phyloP scores from a whole-genome alignment of 768 basidiomycete genomes.

The Boletus pseudopeckii region DNA sequence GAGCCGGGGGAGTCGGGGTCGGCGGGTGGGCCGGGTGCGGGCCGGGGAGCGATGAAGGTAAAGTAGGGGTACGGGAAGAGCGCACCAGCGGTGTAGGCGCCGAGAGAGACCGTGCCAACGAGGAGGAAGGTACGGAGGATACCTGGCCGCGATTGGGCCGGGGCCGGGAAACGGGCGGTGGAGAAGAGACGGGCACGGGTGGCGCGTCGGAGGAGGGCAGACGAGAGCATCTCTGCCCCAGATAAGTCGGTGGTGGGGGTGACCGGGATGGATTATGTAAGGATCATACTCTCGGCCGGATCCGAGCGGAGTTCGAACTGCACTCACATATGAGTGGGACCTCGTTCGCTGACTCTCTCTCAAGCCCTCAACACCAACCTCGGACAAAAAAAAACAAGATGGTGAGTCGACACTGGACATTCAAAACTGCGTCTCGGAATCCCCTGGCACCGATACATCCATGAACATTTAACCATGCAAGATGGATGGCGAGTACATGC shows the following conservation, averaged over 20 bases:
- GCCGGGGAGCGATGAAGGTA: slow-evolving; percentile 69
- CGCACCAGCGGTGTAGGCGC: slow-evolving; percentile 51
- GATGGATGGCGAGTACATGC: slow-evolving; percentile 52
- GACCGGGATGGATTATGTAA: slow-evolving; percentile 9
- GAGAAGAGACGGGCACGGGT: slow-evolving; percentile 17
- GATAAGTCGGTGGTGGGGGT: too few species aligned
- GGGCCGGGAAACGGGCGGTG: background rate
- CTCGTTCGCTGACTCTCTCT: slow-evolving; percentile 2
- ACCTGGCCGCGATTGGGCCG: background rate
- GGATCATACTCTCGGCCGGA: slow-evolving; percentile 1
- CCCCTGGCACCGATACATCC: slow-evolving; percentile 38
- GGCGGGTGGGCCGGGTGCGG: slow-evolving; percentile 65
- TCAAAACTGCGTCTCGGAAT: slow-evolving; percentile 32
- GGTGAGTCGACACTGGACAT: slow-evolving; percentile 43
- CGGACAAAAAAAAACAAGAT: slow-evolving; percentile 39
- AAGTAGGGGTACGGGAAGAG: slow-evolving; percentile 67
- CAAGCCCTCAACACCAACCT: slow-evolving; percentile 30
- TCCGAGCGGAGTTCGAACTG: slow-evolving; percentile 23
- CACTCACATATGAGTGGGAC: background rate
- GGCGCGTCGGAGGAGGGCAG: slow-evolving; percentile 9
- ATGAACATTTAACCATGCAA: slow-evolving; percentile 25
- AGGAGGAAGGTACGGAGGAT: slow-evolving; percentile 20
- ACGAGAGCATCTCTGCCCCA: background rate
- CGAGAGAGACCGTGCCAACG: slow-evolving; percentile 19
- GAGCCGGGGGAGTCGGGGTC: slow-evolving; percentile 56